Conservation (phyloP, 1,284 basidiomycete species). For the Ustilago xerochloae region DNA sequence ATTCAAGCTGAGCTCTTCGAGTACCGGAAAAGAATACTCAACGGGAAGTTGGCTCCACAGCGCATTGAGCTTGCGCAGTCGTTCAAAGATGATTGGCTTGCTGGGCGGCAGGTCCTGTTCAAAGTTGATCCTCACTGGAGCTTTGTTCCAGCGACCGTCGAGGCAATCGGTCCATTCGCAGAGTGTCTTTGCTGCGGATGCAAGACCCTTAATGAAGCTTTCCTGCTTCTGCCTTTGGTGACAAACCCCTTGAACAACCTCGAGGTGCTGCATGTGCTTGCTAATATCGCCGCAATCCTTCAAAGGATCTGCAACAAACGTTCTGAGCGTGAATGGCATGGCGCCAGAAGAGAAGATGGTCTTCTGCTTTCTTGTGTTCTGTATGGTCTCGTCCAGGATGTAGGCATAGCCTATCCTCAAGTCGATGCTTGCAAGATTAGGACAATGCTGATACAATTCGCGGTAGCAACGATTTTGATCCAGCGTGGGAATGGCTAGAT, state of each 20-base stretch:
- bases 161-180: constrained; percentile 6
- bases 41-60: neutral
- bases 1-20: neutral
- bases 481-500: constrained; percentile 3
- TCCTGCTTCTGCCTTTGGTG: neutral
- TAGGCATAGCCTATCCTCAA: neutral
- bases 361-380: no score
- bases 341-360: neutral
- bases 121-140: neutral
- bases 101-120: neutral
- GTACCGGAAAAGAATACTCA: neutral
- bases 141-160: no score
- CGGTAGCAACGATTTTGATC: constrained; percentile 4
- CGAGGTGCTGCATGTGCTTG: constrained; percentile 1
- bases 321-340: constrained; percentile 1
- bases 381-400: no score
- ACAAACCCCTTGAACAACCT: neutral
- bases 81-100: neutral
- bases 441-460: constrained; percentile 5
- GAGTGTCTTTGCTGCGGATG: neutral
- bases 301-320: neutral
- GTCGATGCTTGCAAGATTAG: neutral
- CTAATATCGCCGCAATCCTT: constrained; percentile 4
- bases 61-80: neutral
- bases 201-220: neutral